Base-by-base conservation (phyloP, 164 flowering plant genomes). In the Vitis labrusca region DNA sequence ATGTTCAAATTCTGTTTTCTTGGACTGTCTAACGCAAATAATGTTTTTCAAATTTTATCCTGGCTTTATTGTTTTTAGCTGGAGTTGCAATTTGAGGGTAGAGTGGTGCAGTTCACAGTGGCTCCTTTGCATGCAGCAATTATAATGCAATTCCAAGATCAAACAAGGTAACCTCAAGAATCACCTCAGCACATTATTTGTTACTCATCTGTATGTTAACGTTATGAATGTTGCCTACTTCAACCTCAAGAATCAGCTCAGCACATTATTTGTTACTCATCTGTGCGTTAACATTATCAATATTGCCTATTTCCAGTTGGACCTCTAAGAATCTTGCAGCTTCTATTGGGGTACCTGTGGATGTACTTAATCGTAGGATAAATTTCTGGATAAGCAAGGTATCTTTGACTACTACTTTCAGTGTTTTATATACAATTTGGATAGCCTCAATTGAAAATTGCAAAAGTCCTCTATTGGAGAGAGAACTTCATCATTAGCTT, bases 311-410 rank as follows among this genome's bases (percentile, higher is more conserved):
- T 82, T 82, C 73, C 85, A 95, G 99, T 74, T 95, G 99, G 98
- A 89, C 87, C 69, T 88, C 93, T 30, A 86, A 85, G 69, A 80
- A 83, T 78, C 98, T 95, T 67, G 92, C 99, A 49, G 84, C 86
- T 71, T 85, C 89, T 61, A 74, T 89, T 79, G 98, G 98, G 68
- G 79, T 93, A 58, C 92, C 98, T 13, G 80, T 83, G 67, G 99
- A 95, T 73, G 70, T 78, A 50, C 86, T 95, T 27, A 86, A 77
- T 68, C 84, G 97, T 71, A 86, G 90, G 79, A 93, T 95, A 77
- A 84, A 77, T 67, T 95, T 91, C 55, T 95, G 99, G 99, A 86
- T 90, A 78, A 91, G 86, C 84, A 95, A 95, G 90, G 99, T 95
- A 73, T 55, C 73, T 68, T 63, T 27, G 3, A 53, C 57, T 64